Evolutionary conservation across 805 yeast genomes (phyloP), one percentile per base, ranked within the genome.

Genomic region (Spathaspora sp.): DNA sequence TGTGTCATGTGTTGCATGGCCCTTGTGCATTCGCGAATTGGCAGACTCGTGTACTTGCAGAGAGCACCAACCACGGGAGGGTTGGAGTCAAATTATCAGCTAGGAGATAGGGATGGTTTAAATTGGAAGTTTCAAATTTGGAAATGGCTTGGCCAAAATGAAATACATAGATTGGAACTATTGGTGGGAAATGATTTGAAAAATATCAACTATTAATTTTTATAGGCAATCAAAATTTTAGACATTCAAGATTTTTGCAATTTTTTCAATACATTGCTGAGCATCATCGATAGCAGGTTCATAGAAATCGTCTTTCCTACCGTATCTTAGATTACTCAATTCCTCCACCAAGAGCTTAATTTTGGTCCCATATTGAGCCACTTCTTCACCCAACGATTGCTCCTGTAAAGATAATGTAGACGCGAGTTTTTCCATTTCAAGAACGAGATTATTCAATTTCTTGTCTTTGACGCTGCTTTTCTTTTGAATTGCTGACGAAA

Each of bases 1-100:
- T 94, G 99, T 61, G 81, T 89, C 0, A 94, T 93, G 97, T 94
- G 99, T 62, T 72, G 89, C 6, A 94, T 94, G 99, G 98, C 98
- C 0, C 73, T 94, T 42, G 85, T 92, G 10, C 99, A 94, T 64
- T 93, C 98, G 1, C 75, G 99, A 47, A 79, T 94, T 0, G 78
- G 82, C 14, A 74, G 90, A 49, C 69, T 93, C 32, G 70, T 88
- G 0, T 93, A 84, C 66, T 57, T 87, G 16, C 69, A 71, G 40
- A 54, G 58, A 12, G 70, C 79, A 2, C 77, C 80, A 7, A 29
- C 43, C 2, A 54, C 62, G 12, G 79, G 79, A 1, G 77, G 69
- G 1, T 78, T 93, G 52, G 92, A 87, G 10, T 78, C 81, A 28
- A 79, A 85, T 2, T 88, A 85, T 58, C 84, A 86, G 57, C 76